Percentiles rank a stretch among this genome's conserved stretches.
phyloP scores from a whole-genome alignment of 1,284 basidiomycete species.

The Trametes pubescens region DNA sequence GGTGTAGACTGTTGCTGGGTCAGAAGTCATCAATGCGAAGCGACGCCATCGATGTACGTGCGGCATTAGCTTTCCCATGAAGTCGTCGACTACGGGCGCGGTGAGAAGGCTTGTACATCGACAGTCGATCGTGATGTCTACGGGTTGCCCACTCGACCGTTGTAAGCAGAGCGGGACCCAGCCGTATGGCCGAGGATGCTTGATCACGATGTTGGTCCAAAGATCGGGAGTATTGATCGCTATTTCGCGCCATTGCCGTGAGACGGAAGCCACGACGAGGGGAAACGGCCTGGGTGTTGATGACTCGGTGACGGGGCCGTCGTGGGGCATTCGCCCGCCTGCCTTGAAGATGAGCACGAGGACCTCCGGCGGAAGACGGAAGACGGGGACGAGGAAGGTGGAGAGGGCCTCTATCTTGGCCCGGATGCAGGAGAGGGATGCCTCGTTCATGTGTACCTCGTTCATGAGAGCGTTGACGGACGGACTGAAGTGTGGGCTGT shows the following conservation, averaged over 20 bases:
- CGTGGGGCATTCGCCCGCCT: slow-evolving; percentile 31
- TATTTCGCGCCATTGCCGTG: slow-evolving; percentile 40
- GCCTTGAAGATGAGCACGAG: slow-evolving; percentile 32
- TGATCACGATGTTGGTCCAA: slow-evolving; percentile 40
- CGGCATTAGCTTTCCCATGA: slow-evolving; percentile 29
- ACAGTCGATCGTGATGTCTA: slow-evolving; percentile 40
- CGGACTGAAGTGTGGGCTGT: slow-evolving; percentile 30
- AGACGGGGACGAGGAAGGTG: slow-evolving; percentile 29
- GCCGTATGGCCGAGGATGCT: slow-evolving; percentile 30
- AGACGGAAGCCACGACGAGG: slow-evolving; percentile 39
- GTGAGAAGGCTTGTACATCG: slow-evolving; percentile 29
- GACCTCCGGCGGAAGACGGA: slow-evolving; percentile 30
- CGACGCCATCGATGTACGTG: slow-evolving; percentile 37
- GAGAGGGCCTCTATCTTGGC: slow-evolving; percentile 33
- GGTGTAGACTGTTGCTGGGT: slow-evolving; percentile 32
- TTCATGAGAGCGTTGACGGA: slow-evolving; percentile 31
- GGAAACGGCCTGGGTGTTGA: slow-evolving; percentile 33
- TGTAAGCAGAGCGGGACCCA: slow-evolving; percentile 36
- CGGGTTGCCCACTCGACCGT: slow-evolving; percentile 29
- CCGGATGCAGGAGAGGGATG: slow-evolving; percentile 31
- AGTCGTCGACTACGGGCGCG: slow-evolving; percentile 26
- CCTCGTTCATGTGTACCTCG: slow-evolving; percentile 33
- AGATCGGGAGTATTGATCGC: slow-evolving; percentile 37
- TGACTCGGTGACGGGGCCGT: slow-evolving; percentile 30
- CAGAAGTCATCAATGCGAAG: slow-evolving; percentile 35